Evolutionary conservation across 306 rosid genomes (phyloP).

Genomic region (Medicago ruthenica): DNA sequence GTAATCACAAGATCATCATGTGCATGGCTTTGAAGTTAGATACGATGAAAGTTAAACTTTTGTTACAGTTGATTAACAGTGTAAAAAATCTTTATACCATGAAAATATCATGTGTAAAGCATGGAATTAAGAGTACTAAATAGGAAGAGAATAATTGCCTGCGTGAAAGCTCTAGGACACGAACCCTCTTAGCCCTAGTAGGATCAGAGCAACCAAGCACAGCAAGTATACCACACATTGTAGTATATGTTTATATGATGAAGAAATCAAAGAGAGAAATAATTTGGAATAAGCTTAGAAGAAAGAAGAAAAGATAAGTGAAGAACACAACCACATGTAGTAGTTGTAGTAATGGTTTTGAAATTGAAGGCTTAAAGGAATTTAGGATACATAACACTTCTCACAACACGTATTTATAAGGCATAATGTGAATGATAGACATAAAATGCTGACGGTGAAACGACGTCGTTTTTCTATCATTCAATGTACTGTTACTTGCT

Average conservation of each 20-base stretch:
- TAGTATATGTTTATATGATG: slow-evolving; percentile 20
- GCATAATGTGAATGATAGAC: slow-evolving; percentile 23
- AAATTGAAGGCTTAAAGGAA: not conserved
- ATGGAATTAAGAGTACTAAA: not conserved
- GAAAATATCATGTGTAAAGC: not conserved
- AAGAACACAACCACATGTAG: slow-evolving; percentile 24
- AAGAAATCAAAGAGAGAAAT: not conserved
- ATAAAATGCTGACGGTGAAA: not conserved
- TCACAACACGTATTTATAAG: slow-evolving; percentile 60
- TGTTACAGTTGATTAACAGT: not conserved
- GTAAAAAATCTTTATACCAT: not conserved
- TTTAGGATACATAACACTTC: slow-evolving; percentile 24
- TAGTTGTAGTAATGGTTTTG: slow-evolving; percentile 6
- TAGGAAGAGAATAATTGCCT: slow-evolving; percentile 46
- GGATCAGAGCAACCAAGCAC: slow-evolving; percentile 90
- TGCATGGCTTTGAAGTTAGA: not conserved
- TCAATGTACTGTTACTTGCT: not conserved
- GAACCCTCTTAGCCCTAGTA: slow-evolving; percentile 84
- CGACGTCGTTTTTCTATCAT: slow-evolving; percentile 53
- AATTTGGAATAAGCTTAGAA: not conserved
- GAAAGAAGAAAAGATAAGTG: not conserved
- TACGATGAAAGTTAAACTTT: not conserved
- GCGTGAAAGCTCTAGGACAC: slow-evolving; percentile 80
- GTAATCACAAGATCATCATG: not conserved
- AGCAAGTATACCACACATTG: slow-evolving; percentile 97